Conservation (phyloP, 345 rosid species). For the Citrus inodora region DNA sequence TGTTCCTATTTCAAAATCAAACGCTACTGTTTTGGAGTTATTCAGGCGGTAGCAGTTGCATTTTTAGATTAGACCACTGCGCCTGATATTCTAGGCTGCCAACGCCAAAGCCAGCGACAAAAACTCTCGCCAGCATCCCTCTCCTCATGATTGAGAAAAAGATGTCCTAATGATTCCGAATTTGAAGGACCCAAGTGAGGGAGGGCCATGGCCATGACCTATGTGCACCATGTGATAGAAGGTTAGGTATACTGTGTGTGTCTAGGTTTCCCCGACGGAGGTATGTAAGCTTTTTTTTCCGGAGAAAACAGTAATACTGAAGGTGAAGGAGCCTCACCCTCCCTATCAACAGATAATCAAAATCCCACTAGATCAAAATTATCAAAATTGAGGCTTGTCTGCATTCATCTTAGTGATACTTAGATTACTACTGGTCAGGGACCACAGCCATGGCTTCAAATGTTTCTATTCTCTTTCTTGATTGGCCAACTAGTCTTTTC, state of each 20-base stretch:
- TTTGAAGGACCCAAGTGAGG: neutral
- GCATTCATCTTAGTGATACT: neutral
- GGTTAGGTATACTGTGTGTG: neutral
- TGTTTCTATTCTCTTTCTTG: neutral
- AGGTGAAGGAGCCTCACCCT: neutral
- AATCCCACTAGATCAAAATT: neutral
- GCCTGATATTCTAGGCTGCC: neutral
- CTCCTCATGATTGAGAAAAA: slow-evolving; percentile 4
- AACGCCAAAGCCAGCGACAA: neutral
- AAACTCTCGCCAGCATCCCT: neutral
- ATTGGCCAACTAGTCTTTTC: neutral
- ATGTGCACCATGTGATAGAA: neutral
- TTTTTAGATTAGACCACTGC: neutral
- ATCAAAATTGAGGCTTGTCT: neutral
- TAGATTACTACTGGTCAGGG: neutral
- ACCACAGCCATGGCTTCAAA: neutral
- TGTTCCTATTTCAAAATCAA: neutral
- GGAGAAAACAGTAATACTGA: neutral
- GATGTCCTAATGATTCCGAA: neutral
- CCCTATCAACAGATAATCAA: neutral
- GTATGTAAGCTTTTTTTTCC: neutral
- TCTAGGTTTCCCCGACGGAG: neutral
- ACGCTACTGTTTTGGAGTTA: neutral
- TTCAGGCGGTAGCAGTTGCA: neutral
- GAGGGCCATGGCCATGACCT: neutral